Evolutionary conservation across 2,329 filamentous ascomycete species (phyloP), one percentile per base, ranked within the genome.

Genomic region (Fusarium guadeloupense): DNA sequence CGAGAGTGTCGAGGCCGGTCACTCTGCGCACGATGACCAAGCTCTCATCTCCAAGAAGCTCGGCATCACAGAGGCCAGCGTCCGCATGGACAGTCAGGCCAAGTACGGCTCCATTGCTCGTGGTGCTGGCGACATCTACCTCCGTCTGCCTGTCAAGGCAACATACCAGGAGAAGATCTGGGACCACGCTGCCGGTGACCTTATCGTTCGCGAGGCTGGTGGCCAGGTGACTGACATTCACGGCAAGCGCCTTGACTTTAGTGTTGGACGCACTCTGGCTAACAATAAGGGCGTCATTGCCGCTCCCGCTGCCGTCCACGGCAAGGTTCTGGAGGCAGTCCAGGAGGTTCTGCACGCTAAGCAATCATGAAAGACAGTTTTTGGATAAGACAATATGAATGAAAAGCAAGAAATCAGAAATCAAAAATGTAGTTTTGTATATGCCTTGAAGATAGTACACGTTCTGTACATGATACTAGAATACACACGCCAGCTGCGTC

Each of bases 141-240:
- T 99, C 54, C 86, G 96, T 48, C 80, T 99, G 54, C 95, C 95
- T 4, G 89, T 92, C 57, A 90, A 86, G 74, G 90, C 89, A 68
- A 89, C 89, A 48, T 99, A 99, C 79, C 88, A 96, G 75, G 95
- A 99, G 83, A 99, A 99, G 86, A 99, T 99, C 68, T 99, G 95
- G 95, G 95, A 99, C 74, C 95, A 99, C 76, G 95, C 95, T 16
- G 95, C 94, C 12, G 95, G 95, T 34, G 93, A 97, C 71, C 79
- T 99, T 55, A 93, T 99, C 66, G 95, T 98, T 34, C 85, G 93
- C 53, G 96, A 99, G 78, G 93, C 95, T 4, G 95, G 95, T 45
- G 96, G 95, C 42, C 82, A 90, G 71, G 94, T 99, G 48, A 96
- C 93, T 2, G 96, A 99, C 77, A 89, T 93, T 34, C 83, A 89